Base-by-base conservation (phyloP, 2,329 filamentous ascomycete species). In the Ophiognomonia clavigignenti-juglandacearum region DNA sequence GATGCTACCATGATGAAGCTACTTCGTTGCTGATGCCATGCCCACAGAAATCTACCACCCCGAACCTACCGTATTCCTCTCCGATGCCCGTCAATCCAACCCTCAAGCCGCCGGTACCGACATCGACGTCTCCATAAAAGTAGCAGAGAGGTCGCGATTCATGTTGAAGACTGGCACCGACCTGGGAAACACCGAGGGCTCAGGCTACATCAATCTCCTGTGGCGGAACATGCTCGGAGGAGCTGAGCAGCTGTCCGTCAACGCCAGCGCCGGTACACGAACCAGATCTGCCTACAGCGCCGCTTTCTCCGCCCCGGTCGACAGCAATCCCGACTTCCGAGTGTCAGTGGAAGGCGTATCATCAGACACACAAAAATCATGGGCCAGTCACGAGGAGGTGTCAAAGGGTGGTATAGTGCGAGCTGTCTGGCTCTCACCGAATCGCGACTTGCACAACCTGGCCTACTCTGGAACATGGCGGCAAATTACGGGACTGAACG, bases 211-310 rank as follows among this genome's bases (percentile, higher is more conserved):
- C 55, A 92, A 93, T 56, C 77, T 90, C 37, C 76, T 92, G 43
- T 84, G 90, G 73, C 84, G 93, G 56, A 98, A 98, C 67, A 78
- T 98, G 50, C 88, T 98, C 63, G 93, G 93, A 43, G 93, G 93
- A 32, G 93, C 91, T 20, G 93, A 98, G 71, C 86, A 86, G 47
- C 70, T 98, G 53, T 88, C 88, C 43, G 72, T 95, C 50, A 92
- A 96, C 59, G 91, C 88, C 40, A 91, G 89, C 26, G 72, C 91
- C 20, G 93, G 93, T 48, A 97, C 92, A 6, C 80, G 93, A 37
- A 97, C 93, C 23, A 78, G 90, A 39, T 96, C 90, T 3, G 87
- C 92, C 22, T 97, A 97, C 69, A 91, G 88, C 54, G 88, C 88
- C 45, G 83, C 82, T 48, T 85, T 97, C 52, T 85, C 89, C 51